Base-by-base conservation (phyloP, 83 land plant species). In the Picea abies region DNA sequence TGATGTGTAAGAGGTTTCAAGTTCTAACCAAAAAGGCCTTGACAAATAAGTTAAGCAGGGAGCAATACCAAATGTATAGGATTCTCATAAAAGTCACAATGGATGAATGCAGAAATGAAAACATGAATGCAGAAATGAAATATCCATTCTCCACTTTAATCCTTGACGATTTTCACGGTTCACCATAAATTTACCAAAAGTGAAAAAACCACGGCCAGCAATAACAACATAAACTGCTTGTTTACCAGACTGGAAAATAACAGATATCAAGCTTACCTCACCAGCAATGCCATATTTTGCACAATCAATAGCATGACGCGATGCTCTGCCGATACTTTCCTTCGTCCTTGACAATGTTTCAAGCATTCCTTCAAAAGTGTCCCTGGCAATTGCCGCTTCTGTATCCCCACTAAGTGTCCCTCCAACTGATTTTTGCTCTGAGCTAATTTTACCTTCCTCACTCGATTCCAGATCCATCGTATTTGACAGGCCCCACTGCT, bases 311-410 rank as follows among this genome's bases (percentile, higher is more conserved):
- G 99, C 99, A 82, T 92, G 97, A 29, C 98, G 98, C 20, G 99
- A 91, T 82, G 98, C 98, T 70, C 99, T 95, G 0, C 94, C 97
- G 68, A 97, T 97, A 81, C 99, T 97, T 71, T 97, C 99, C 84
- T 94, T 97, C 15, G 99, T 97, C 70, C 99, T 92, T 26, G 99
- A 97, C 65, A 97, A 80, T 26, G 99, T 97, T 83, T 97, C 99
- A 78, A 97, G 89, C 98, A 95, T 97, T 61, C 99, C 99, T 82
- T 94, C 98, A 83, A 97, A 93, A 32, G 99, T 92, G 82, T 97
- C 99, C 63, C 99, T 93, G 32, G 96, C 98, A 85, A 97, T 94
- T 80, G 94, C 90, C 39, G 95, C 98, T 86, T 97, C 99, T 72
- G 96, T 93, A 66, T 93, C 95, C 58, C 95, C 94, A 89, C 87